These are phyloP conservation scores for Huntiella abstrusa DNA, from an alignment of 2,329 filamentous ascomycete species.

Conservation along the genomic window DNA sequence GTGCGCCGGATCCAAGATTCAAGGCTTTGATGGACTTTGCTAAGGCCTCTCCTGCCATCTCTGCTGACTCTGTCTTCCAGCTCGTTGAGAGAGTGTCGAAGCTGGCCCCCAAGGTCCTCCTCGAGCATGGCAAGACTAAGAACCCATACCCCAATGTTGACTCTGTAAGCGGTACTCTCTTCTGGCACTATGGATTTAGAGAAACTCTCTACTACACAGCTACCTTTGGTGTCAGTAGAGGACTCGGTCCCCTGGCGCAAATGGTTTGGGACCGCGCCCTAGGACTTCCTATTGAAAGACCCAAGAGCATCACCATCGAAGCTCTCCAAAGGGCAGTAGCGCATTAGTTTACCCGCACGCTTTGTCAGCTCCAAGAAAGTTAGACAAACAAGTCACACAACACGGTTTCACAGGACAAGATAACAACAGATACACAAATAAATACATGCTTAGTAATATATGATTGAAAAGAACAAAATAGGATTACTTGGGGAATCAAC, in stretches of 20 bases:
- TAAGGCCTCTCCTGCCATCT: slow-evolving; percentile 64
- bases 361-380: neutral
- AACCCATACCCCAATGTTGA: slow-evolving; percentile 97
- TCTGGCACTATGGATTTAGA: slow-evolving; percentile 96
- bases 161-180: slow-evolving; percentile 77
- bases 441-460: neutral
- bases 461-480: neutral
- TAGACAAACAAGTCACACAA: neutral
- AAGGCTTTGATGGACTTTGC: slow-evolving; percentile 95
- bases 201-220: slow-evolving; percentile 88
- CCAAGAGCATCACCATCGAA: slow-evolving; percentile 90
- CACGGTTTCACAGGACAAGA: neutral
- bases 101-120: slow-evolving; percentile 77
- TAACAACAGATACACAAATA: neutral
- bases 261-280: slow-evolving; percentile 91
- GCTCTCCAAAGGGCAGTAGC: slow-evolving; percentile 53
- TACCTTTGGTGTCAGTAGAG: slow-evolving; percentile 49
- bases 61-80: slow-evolving; percentile 74
- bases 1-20: slow-evolving; percentile 93
- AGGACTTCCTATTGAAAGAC: slow-evolving; percentile 87
- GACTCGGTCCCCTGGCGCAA: slow-evolving; percentile 77
- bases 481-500: neutral
- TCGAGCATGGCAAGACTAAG: slow-evolving; percentile 94
- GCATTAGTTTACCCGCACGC: slow-evolving; percentile 18
- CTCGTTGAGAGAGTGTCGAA: slow-evolving; percentile 86